These are phyloP conservation scores for Sordariomycetes sp. DNA, from an alignment of 2,329 filamentous ascomycete genomes.

Conservation along the genomic window DNA sequence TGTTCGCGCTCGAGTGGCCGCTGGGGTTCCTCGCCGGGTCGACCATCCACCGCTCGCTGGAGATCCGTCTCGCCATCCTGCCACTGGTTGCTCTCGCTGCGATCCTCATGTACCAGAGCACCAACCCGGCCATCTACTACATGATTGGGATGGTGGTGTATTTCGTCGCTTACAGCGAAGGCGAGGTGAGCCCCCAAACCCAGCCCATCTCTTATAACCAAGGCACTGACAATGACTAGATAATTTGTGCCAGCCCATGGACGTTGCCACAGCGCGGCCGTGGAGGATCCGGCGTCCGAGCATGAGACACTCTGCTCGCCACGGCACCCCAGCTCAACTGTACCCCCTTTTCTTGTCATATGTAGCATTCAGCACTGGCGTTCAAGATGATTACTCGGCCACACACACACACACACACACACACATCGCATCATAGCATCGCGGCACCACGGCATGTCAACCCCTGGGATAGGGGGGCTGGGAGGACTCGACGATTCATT, in stretches of 20 bases:
- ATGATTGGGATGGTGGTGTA: constrained; percentile 77
- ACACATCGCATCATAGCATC: too few species aligned
- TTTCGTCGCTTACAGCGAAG: constrained; percentile 96
- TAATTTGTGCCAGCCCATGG: constrained; percentile 62
- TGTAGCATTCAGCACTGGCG: not conserved
- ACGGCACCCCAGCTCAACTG: not conserved
- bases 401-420: too few species aligned
- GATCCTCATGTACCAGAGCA: constrained; percentile 80
- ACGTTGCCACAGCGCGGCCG: constrained; percentile 50
- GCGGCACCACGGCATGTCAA: too few species aligned
- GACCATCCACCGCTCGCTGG: constrained; percentile 75
- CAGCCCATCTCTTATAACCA: not conserved
- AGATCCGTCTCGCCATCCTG: constrained; percentile 72
- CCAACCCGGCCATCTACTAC: constrained; percentile 89
- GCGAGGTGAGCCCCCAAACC: constrained; percentile 60
- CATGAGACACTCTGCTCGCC: not conserved
- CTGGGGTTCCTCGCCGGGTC: constrained; percentile 68
- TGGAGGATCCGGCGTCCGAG: constrained; percentile 1
- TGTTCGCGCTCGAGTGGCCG: constrained; percentile 88
- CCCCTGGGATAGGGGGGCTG: too few species aligned
- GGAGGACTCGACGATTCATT: too few species aligned
- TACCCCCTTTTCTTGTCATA: not conserved
- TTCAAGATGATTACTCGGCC: too few species aligned
- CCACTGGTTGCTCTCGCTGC: constrained; percentile 69
- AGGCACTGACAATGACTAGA: constrained; percentile 27